Percentiles rank a stretch among this genome's conserved stretches.
These are phyloP conservation scores for Xerocomellus dryophilus DNA, from an alignment of 768 basidiomycete species.

Conservation along the genomic window DNA sequence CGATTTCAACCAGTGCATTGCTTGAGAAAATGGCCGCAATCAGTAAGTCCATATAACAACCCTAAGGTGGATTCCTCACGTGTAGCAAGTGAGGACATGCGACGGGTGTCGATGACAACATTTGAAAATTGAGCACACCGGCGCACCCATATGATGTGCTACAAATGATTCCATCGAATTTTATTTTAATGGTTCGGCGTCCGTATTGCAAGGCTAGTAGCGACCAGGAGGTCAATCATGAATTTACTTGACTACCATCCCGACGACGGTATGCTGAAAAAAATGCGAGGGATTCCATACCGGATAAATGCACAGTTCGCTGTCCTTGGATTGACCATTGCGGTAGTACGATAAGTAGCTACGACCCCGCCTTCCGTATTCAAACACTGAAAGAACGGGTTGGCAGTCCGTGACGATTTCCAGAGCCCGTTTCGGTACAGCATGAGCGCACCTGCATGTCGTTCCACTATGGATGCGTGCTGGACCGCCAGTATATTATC, in stretches of 20 bases:
- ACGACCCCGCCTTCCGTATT: slow-evolving; percentile 18
- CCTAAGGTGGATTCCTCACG: not conserved
- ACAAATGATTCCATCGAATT: not conserved
- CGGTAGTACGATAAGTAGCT: slow-evolving; percentile 27
- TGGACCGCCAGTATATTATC: slow-evolving; percentile 23
- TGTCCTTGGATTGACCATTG: slow-evolving; percentile 28
- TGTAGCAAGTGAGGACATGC: not conserved
- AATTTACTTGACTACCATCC: slow-evolving; percentile 19
- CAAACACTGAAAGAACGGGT: slow-evolving; percentile 10
- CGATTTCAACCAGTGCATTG: not conserved
- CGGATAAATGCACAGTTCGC: slow-evolving; percentile 26
- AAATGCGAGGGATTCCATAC: slow-evolving; percentile 9
- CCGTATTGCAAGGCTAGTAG: slow-evolving; percentile 27
- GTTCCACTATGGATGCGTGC: slow-evolving; percentile 10
- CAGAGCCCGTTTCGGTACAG: not conserved
- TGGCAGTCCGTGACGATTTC: not conserved
- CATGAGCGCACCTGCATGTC: slow-evolving; percentile 23
- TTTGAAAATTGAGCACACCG: not conserved
- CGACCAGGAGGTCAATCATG: slow-evolving; percentile 29
- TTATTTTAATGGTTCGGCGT: slow-evolving; percentile 15
- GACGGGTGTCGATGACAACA: not conserved
- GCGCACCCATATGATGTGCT: not conserved
- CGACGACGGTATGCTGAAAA: not conserved
- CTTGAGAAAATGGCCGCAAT: not conserved
- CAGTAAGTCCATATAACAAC: not conserved